Conservation (phyloP, 352 stramenopile genomes). For the Phytophthora aleatoria region DNA sequence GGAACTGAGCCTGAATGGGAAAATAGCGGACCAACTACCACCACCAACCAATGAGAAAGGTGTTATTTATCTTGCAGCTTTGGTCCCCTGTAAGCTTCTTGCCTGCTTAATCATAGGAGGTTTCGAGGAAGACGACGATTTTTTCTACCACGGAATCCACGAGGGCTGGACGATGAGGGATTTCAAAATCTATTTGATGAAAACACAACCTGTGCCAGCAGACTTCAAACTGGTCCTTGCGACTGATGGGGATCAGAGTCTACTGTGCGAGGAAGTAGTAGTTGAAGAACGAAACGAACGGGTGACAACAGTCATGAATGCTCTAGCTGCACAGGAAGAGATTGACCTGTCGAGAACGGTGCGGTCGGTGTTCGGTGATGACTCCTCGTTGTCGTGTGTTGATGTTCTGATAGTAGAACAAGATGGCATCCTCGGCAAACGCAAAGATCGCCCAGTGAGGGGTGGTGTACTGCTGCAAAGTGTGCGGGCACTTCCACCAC, state of each 20-base stretch:
- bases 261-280: neutral
- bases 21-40: neutral
- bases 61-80: neutral
- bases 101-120: neutral
- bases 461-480: too few relatives aligned
- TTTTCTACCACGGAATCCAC: neutral
- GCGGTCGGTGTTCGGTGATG: neutral
- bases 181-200: neutral
- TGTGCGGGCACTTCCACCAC: neutral
- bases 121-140: neutral
- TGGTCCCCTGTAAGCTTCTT: neutral
- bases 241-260: neutral
- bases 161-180: neutral
- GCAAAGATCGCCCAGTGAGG: too few relatives aligned
- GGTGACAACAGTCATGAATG: neutral
- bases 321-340: neutral
- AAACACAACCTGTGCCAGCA: neutral
- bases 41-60: neutral
- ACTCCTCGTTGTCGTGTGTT: neutral
- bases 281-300: neutral
- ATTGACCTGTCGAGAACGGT: constrained; percentile 1
- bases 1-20: neutral
- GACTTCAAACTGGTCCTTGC: neutral
- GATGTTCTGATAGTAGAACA: neutral
- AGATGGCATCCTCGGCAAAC: neutral